Evolutionary conservation across 192 early-diverging fungal species (phyloP), one percentile per base, ranked within the genome.

Genomic region (Coemansia biformis): DNA sequence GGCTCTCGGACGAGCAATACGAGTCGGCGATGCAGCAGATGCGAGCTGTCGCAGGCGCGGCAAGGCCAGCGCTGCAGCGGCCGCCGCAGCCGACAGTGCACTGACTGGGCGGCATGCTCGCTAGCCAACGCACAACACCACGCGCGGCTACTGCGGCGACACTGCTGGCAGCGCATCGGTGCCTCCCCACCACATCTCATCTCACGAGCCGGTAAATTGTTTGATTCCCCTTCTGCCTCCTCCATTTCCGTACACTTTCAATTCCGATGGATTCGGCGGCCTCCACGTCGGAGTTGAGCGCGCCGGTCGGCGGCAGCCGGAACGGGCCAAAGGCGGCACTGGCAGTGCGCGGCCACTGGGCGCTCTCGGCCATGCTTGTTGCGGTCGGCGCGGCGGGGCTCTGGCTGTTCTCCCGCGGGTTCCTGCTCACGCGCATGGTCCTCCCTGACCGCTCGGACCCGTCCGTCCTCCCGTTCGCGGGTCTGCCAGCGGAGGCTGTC

Each of bases 321-420:
- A 24, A 7, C 9, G 40, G 15, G 40, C 22, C 29, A 10, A 5
- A 1, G 28, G 22, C 24, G 18, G 17, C 38, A 33, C 47, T 69
- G 35, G 35, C 59, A 12, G 46, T 40, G 16, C 49, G 59, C 39
- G 66, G 50, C 28, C 55, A 54, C 42, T 69, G 66, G 66, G 6
- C 36, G 16, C 15, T 62, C 21, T 62, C 55, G 15, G 11, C 36
- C 12, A 15, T 54, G 22, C 9, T 69, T 13, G 46, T 62, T n/a
- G 18, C 36, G 4, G 44, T 40, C 4, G 46, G 38, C 14, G 30
- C 55, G 0, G 46, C 76, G 2, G 85, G 80, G 8, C 53, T 86
- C n/a, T 81, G 79, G 53, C 59, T 86, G 39, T 87, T 90, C 58
- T 51, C 81, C 8, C 69, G 77, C 34, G 87, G 87, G 4, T 90